Percentiles rank a stretch among this genome's conserved stretches.
phyloP scores from a whole-genome alignment of 805 yeast species.

The Saccharomycopsis babjevae region DNA sequence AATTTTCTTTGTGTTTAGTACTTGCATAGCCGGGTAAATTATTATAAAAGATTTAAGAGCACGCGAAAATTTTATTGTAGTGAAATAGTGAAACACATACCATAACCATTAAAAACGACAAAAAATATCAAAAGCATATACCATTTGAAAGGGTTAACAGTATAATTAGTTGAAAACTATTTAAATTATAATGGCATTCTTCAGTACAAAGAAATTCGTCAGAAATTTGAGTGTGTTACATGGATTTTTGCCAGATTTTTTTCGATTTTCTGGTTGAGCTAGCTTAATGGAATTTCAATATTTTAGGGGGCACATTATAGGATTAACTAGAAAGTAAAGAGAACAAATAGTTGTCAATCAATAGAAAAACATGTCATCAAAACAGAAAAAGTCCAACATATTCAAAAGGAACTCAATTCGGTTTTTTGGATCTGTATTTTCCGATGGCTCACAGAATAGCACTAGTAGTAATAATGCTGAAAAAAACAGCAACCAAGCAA shows the following conservation, averaged over 20 bases:
- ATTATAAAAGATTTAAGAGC: no score
- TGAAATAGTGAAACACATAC: no score
- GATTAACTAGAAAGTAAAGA: background rate
- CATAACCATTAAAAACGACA: no score
- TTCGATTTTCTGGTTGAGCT: background rate
- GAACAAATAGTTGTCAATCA: background rate
- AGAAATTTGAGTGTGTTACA: no score
- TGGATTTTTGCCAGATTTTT: background rate
- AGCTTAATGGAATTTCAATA: background rate
- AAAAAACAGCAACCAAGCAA: background rate
- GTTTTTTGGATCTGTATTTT: slow-evolving; percentile 15
- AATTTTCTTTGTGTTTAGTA: no score
- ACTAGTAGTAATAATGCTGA: background rate
- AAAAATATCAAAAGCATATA: no score
- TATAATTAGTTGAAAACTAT: background rate
- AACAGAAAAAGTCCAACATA: slow-evolving; percentile 7
- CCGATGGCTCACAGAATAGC: slow-evolving; percentile 1
- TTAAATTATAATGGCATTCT: background rate
- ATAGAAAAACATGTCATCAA: background rate
- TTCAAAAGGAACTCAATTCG: slow-evolving; percentile 14
- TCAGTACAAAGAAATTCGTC: no score
- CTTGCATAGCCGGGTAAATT: no score
- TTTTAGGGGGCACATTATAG: background rate
- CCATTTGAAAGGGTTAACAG: no score
- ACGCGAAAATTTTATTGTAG: no score